Evolutionary conservation across 768 basidiomycete genomes (phyloP), one percentile per base, ranked within the genome.

Genomic region (Tylopilus plumbeoviolaceoides): DNA sequence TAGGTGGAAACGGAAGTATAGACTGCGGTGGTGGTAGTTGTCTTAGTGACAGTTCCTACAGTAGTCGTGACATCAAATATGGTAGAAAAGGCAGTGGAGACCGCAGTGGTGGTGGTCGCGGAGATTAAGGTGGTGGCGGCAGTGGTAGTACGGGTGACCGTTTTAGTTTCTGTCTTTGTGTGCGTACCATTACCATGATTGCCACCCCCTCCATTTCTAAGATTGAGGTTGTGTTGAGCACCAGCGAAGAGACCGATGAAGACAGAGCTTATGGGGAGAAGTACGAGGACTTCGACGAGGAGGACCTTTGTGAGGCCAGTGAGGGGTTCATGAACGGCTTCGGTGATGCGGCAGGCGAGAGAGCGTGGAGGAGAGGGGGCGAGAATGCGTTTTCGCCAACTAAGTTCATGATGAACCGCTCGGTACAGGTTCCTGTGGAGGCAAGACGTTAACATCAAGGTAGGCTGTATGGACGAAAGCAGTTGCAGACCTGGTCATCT

Each of bases 221-320:
- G 62, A 55, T 81, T 80, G 48, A 93, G 77, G 55, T 83, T 85
- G 63, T 89, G 87, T 66, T 91, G 83, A 1, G 87, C 85, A 10
- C 97, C 97, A 30, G 92, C 87, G 68, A 94, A 98, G 5, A 99
- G 75, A 10, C 95, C 95, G 55, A 95, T 85, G 70, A 95, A 95
- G n/a, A 91, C 78, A 7, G 90, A 88, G 58, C 82, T 84, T 44
- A 92, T 77, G 43, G 98, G 78, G 14, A 98, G 77, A 44, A 99
- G 77, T 25, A 89, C 69, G 55, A 98, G 78, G 0, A 82, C 79
- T 43, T 89, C 74, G 18, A 85, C 75, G 10, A 92, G 82, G 1
- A 98, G 83, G 47, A 91, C 74, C 73, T 91, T 89, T 47, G 91
- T 85, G 55, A 97, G 79, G 20, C 87, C 77, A 1, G 92, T 91